Evolutionary conservation across 768 basidiomycete species (phyloP), one percentile per base, ranked within the genome.

Genomic region (Inosperma sp.): DNA sequence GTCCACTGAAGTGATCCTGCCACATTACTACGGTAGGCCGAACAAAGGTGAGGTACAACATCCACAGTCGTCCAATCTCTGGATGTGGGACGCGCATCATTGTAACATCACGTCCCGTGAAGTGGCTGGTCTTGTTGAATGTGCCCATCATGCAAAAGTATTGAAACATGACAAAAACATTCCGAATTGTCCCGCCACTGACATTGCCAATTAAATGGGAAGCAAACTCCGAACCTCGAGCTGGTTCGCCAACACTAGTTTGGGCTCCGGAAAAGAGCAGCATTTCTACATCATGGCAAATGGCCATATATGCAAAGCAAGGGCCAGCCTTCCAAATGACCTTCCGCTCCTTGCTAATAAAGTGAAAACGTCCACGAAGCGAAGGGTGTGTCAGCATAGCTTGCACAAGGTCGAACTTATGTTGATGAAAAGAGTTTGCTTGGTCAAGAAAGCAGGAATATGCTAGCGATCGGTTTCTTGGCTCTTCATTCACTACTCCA

Each of bases 311-410:
- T 1, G 35, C 47, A 14, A 48, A 48, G 47, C 35, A 48, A 0
- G 47, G 35, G 16, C 35, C 47, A 3, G 47, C 14, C 34, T 48
- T 48, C 34, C 47, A 48, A 10, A 37, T 10, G 6, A 48, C 26
- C 19, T 27, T 27, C 2, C 23, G 5, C 14, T 48, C 34, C n/a
- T 48, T 36, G 34, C 1, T 35, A 17, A 51, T 30, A 41, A 51
- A 56, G 29, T 58, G 54, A 56, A 58, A 58, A 9, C 23, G 41
- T 26, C 56, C 51, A 9, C 42, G 51, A 16, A 58, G 46, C 4
- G 37, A 48, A 6, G 48, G 40, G 22, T 55, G 44, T 2, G 47
- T 55, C 29, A 55, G 25, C 2, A 55, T 45, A 19, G 14, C n/a
- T 5, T 16, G 9, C 16, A 57, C 13, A 19, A 57, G 49, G 23